Conservation (phyloP, 179 eudicot species). For the Sideroxylon spinosum region DNA sequence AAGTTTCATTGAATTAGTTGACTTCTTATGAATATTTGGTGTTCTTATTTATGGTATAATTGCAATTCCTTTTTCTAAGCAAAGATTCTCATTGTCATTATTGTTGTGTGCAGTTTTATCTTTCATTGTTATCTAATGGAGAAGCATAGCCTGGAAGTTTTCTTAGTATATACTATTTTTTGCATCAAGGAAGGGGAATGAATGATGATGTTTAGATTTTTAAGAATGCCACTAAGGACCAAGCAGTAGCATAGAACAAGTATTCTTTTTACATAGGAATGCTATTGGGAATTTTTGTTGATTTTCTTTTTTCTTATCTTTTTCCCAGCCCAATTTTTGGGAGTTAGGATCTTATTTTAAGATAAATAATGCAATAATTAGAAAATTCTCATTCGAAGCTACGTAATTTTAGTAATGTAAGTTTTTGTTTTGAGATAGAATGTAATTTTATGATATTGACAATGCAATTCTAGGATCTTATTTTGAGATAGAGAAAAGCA, state of each 20-base stretch:
- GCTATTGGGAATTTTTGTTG: constrained; percentile 8
- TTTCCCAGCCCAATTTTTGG: not conserved
- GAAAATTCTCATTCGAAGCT: constrained; percentile 6
- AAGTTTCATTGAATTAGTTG: not conserved
- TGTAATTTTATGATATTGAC: no score
- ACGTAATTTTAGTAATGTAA: not conserved
- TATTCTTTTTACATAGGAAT: constrained; percentile 26
- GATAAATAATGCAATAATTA: not conserved
- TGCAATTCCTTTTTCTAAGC: no score
- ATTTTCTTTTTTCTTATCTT: not conserved
- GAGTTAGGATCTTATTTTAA: constrained; percentile 9
- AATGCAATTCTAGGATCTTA: constrained; percentile 6
- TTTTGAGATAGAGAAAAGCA: not conserved
- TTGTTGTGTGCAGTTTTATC: no score
- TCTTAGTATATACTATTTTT: no score
- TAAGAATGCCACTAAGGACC: constrained; percentile 31
- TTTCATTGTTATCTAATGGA: no score
- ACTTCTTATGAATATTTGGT: no score
- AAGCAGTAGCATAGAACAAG: constrained; percentile 35
- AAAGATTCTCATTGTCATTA: no score
- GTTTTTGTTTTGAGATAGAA: no score
- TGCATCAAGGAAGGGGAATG: not conserved
- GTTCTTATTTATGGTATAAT: no score
- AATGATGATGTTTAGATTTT: constrained; percentile 12
- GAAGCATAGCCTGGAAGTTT: no score